Base-by-base conservation (phyloP, 1,284 basidiomycete genomes). In the Apiotrichum akiyoshidainum region DNA sequence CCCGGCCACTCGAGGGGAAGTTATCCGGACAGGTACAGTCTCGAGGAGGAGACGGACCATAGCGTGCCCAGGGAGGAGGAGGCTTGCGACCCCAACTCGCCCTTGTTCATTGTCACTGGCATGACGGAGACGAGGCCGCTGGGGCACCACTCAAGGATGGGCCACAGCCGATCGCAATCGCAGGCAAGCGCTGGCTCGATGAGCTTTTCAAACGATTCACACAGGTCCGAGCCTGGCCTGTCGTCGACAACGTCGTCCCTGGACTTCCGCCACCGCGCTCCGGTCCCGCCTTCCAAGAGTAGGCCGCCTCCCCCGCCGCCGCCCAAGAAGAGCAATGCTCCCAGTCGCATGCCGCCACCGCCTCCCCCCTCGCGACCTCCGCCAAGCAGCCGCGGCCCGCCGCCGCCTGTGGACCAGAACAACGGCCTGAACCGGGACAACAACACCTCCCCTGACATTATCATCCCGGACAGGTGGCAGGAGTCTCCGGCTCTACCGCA, bases 251-350 rank as follows among this genome's bases (percentile, higher is more conserved):
- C 66, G 63, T 13, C 66, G 60, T 13, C 66, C 59, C n/a, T 60
- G 66, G 40, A 52, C 14, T 8, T 52, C 17, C 31, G 31, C 40
- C 40, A 39, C 17, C 37, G 26, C 31, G 26, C 40, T 17, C 40
- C 50, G 10, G 50, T 64, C 26, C 68, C 67, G 11, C 63, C 68
- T 33, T 67, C 68, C 1, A 61, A 60, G 5, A 59, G 53, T 19
- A 60, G 65, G 17, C 54, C 50, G 5, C 50, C 50, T 26, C 50
- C 50, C 2, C 50, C 50, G 4, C 50, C 48, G 7, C 48, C 50
- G 5, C 50, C 48, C 10, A 21, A 40, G 5, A 35, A 19, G n/a
- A 10, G 8, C 16, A 2, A 17, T 7, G 19, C 42, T 21, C 19
- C 19, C 17, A 41, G 17, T 12, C 42, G 42, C 5, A 34, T 34